Percentiles rank a stretch among this genome's conserved stretches.
phyloP scores from a whole-genome alignment of 176 grass and related monocot genomes.

The Avena sativa region DNA sequence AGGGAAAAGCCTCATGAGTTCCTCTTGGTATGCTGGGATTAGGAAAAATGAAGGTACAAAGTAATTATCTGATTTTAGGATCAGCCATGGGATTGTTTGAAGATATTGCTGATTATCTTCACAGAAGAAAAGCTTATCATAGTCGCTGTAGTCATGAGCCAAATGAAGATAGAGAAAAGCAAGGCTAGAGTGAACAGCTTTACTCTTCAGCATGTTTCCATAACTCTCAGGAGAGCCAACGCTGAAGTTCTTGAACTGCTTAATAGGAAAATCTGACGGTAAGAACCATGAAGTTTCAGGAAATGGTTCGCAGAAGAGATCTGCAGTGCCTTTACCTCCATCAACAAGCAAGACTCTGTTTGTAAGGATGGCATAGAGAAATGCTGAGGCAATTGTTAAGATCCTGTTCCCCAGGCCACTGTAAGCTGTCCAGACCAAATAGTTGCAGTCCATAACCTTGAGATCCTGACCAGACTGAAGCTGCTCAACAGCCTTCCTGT shows the following conservation, averaged over 20 bases:
- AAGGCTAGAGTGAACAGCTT: conserved; percentile 25
- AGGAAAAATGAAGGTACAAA: conserved; percentile 74
- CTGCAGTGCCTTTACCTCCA: conserved; percentile 35
- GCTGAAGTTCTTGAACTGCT: conserved; percentile 50
- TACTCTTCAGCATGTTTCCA: conserved; percentile 56
- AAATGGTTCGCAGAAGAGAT: conserved; percentile 84
- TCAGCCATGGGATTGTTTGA: conserved; percentile 58
- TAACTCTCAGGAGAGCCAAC: conserved; percentile 53
- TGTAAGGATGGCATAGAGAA: conserved; percentile 71
- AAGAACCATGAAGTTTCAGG: conserved; percentile 70
- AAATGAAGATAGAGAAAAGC: conserved; percentile 64
- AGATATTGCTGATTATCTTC: conserved; percentile 63
- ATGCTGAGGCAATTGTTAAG: conserved; percentile 60
- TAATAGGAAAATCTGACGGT: conserved; percentile 56
- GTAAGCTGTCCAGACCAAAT: conserved; percentile 66
- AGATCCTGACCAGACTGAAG: conserved; percentile 51
- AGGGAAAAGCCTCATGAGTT: conserved; percentile 61
- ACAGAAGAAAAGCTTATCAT: conserved; percentile 73
- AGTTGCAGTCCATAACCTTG: conserved; percentile 54
- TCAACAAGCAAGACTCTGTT: conserved; percentile 70
- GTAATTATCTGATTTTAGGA: conserved; percentile 66
- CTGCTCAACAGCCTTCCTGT: conserved; percentile 54
- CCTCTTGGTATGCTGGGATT: conserved; percentile 58
- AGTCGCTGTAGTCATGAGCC: conserved; percentile 57
- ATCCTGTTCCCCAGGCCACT: conserved; percentile 76